A percentile compares a stretch with the other conserved stretches of the same genome.
Conservation (phyloP, 2,329 filamentous ascomycete species). For the Coleophoma crateriformis region DNA sequence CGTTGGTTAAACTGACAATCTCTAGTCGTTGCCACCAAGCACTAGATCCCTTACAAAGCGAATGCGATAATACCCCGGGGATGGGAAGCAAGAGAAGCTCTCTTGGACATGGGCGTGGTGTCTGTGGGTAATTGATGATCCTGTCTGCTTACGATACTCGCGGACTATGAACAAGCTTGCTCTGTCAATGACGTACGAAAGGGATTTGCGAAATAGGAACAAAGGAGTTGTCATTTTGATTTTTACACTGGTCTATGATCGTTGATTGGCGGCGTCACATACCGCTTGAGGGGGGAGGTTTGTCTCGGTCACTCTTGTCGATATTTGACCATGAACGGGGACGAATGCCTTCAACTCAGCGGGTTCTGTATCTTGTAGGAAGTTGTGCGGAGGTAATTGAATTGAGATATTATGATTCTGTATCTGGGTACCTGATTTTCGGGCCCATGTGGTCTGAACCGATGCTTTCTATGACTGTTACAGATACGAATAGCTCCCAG, state of each 20-base stretch:
- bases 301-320: background rate
- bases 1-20: conserved; percentile 20
- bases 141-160: conserved; percentile 28
- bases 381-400: background rate
- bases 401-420: background rate
- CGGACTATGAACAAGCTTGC: conserved; percentile 28
- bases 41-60: conserved; percentile 25
- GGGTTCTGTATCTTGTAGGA: conserved; percentile 3
- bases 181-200: conserved; percentile 18
- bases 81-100: conserved; percentile 3
- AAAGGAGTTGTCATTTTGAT: conserved; percentile 30
- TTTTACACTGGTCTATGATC: conserved; percentile 21
- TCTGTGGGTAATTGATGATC: conserved; percentile 24
- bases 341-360: background rate
- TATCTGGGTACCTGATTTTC: too few relatives aligned
- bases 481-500: too few relatives aligned
- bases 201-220: conserved; percentile 21
- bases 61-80: conserved; percentile 4
- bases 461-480: too few relatives aligned
- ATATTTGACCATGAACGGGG: background rate
- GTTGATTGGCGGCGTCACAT: conserved; percentile 5
- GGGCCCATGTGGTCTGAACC: too few relatives aligned
- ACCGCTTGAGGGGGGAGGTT: background rate
- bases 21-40: conserved; percentile 37
- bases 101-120: conserved; percentile 4